Evolutionary conservation across 768 basidiomycete genomes (phyloP).

Genomic region (Hebeloma cylindrosporum): DNA sequence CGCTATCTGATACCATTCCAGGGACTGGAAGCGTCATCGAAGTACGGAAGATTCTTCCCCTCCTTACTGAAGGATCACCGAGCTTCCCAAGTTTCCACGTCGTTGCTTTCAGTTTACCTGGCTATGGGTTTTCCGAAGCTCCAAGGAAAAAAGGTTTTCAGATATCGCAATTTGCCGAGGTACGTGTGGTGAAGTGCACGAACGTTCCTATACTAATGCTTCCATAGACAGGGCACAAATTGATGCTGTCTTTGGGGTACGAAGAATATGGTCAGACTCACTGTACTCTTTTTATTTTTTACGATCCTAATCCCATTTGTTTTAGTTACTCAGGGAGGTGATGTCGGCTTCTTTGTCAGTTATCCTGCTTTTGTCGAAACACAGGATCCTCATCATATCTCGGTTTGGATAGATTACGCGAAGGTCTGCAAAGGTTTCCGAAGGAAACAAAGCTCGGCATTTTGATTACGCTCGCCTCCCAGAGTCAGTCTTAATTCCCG

Average conservation of each 20-base stretch:
- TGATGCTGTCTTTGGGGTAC: conserved; percentile 51
- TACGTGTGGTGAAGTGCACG: conserved; percentile 33
- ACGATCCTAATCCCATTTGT: not conserved
- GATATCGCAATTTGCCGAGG: conserved; percentile 45
- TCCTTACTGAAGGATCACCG: conserved; percentile 42
- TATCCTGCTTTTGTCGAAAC: not conserved
- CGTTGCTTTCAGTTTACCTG: conserved; percentile 57
- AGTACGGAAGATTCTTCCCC: conserved; percentile 54
- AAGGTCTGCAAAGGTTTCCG: not conserved
- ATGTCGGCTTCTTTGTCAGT: conserved; percentile 41
- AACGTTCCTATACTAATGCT: conserved; percentile 46
- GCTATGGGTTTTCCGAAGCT: conserved; percentile 61
- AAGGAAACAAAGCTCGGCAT: too few species aligned
- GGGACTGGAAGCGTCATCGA: conserved; percentile 67
- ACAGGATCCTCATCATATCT: not conserved
- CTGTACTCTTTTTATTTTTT: not conserved
- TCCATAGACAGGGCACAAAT: conserved; percentile 31
- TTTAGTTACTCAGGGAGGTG: conserved; percentile 46
- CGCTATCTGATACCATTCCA: conserved; percentile 18
- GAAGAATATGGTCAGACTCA: conserved; percentile 40
- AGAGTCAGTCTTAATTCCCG: too few species aligned
- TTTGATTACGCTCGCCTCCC: conserved; percentile 15
- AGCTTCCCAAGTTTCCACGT: conserved; percentile 62
- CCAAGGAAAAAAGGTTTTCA: conserved; percentile 53
- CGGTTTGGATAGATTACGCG: conserved; percentile 2